Conservation (phyloP, 345 rosid genomes). For the Gossypium raimondii region DNA sequence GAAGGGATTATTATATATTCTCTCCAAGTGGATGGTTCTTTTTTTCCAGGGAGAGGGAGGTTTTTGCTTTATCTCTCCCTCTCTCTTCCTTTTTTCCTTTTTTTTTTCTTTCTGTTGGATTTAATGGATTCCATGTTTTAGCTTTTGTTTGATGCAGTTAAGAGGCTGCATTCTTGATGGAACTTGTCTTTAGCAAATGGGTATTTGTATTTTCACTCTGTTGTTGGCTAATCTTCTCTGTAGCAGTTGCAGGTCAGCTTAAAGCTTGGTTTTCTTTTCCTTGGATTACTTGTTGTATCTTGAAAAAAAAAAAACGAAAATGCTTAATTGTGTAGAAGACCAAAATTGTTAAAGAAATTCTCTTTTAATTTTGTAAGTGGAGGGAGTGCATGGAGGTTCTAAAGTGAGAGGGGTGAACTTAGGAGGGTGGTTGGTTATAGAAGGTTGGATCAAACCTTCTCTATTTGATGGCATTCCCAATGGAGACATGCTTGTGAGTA, state of each 20-base stretch:
- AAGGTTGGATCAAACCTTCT: slow-evolving; percentile 84
- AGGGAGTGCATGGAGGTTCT: slow-evolving; percentile 48
- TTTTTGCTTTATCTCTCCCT: neutral
- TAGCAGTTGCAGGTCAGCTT: slow-evolving; percentile 38
- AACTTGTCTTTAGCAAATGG: slow-evolving; percentile 46
- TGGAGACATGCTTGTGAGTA: slow-evolving; percentile 70
- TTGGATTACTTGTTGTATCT: slow-evolving; percentile 5
- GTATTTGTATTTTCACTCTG: slow-evolving; percentile 40
- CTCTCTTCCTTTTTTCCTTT: slow-evolving; percentile 7
- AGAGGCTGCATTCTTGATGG: slow-evolving; percentile 47
- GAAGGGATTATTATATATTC: slow-evolving; percentile 39
- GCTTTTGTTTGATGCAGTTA: slow-evolving; percentile 26
- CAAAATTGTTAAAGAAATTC: neutral
- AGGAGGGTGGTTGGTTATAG: slow-evolving; percentile 80
- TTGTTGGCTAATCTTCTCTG: slow-evolving; percentile 36
- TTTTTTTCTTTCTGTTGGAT: slow-evolving; percentile 17
- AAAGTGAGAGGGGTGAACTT: slow-evolving; percentile 73
- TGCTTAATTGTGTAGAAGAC: neutral
- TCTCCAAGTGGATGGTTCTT: slow-evolving; percentile 14
- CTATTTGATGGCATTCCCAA: slow-evolving; percentile 64
- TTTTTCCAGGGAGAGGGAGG: neutral
- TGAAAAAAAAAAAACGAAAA: neutral
- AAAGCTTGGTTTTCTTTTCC: neutral
- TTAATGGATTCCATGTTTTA: slow-evolving; percentile 23
- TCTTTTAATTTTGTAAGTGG: slow-evolving; percentile 35